A percentile compares a stretch with the other conserved stretches of the same genome.
These are phyloP conservation scores for Trichoderma gracile DNA, from an alignment of 2,329 filamentous ascomycete species.

Conservation along the genomic window DNA sequence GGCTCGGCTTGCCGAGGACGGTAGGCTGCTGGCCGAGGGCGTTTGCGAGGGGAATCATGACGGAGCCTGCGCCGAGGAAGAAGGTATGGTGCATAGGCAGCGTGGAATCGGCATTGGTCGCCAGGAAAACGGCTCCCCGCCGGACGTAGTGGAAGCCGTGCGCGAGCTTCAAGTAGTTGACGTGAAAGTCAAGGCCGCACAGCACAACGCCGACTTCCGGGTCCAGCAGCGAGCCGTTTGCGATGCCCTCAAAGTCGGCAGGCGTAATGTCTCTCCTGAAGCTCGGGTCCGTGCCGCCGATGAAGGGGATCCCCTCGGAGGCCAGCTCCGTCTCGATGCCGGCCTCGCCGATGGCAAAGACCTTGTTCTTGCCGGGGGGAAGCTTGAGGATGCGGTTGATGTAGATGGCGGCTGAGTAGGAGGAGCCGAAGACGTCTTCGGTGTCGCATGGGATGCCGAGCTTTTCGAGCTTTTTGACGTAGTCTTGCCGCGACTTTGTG, in stretches of 20 bases:
- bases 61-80: conserved; percentile 88
- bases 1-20: conserved; percentile 88
- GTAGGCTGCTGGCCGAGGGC: conserved; percentile 70
- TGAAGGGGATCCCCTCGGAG: conserved; percentile 73
- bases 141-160: conserved; percentile 84
- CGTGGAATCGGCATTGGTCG: conserved; percentile 90
- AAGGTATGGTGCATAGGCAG: conserved; percentile 78
- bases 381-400: conserved; percentile 89
- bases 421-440: conserved; percentile 94
- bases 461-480: conserved; percentile 83
- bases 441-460: conserved; percentile 77
- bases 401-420: conserved; percentile 94
- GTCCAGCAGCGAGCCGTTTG: conserved; percentile 74
- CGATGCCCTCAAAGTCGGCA: conserved; percentile 77
- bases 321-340: conserved; percentile 88
- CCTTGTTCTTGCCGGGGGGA: conserved; percentile 78
- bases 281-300: conserved; percentile 82
- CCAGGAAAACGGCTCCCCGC: conserved; percentile 80
- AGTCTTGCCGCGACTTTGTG: conserved; percentile 90
- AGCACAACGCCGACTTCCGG: conserved; percentile 88
- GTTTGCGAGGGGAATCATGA: conserved; percentile 74
- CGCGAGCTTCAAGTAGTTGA: conserved; percentile 91
- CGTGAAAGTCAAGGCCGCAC: conserved; percentile 86
- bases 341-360: conserved; percentile 87
- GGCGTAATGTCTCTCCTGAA: conserved; percentile 76